Evolutionary conservation across 441 rosid species (phyloP).

Genomic region (Manihot esculenta): DNA sequence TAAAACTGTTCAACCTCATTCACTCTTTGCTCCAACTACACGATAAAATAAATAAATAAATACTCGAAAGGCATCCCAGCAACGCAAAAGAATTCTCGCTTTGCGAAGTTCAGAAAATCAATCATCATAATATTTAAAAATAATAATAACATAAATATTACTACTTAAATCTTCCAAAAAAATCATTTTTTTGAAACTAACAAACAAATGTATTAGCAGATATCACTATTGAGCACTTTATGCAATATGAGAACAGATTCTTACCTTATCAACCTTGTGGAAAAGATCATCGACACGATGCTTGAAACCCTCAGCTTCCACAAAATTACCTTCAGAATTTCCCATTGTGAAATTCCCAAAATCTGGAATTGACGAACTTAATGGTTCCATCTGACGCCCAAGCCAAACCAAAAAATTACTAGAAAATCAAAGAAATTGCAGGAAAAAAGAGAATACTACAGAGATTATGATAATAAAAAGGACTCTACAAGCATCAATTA

Average conservation of each 20-base stretch:
- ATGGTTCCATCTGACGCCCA: constrained; percentile 27
- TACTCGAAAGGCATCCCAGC: neutral
- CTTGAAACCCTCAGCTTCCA: constrained; percentile 52
- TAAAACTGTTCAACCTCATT: constrained; percentile 78
- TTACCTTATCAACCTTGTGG: constrained; percentile 50
- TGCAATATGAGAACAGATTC: neutral
- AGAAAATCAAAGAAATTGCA: neutral
- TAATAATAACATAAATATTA: neutral
- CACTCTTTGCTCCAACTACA: constrained; percentile 71
- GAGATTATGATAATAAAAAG: too few relatives aligned
- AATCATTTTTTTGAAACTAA: too few relatives aligned
- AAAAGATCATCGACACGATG: constrained; percentile 56
- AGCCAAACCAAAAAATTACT: neutral
- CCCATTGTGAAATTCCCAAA: constrained; percentile 21
- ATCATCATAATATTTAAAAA: neutral
- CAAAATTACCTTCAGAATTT: constrained; percentile 29
- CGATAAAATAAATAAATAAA: neutral
- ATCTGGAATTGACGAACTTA: constrained; percentile 35
- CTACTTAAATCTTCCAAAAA: neutral
- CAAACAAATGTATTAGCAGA: too few relatives aligned
- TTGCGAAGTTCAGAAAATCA: neutral
- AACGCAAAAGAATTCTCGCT: neutral
- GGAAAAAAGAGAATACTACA: neutral
- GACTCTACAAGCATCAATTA: too few relatives aligned
- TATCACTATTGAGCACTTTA: neutral